Evolutionary conservation across 805 yeast genomes (phyloP).

Genomic region (Kluyveromyces starmeri): DNA sequence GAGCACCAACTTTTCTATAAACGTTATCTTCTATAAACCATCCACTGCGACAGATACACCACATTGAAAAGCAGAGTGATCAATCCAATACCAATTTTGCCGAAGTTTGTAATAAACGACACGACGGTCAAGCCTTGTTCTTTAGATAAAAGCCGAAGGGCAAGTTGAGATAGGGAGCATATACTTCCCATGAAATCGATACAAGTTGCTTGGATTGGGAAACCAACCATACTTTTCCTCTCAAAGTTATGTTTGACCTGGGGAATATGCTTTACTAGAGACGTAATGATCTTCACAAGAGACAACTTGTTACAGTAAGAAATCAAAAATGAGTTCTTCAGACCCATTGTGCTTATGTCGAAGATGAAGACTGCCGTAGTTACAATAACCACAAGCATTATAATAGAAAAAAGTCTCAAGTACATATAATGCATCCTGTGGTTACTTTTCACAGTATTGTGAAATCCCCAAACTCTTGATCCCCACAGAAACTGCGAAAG

Average conservation of each 20-base stretch:
- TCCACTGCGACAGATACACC: constrained; percentile 34
- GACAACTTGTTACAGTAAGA: constrained; percentile 21
- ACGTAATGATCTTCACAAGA: constrained; percentile 37
- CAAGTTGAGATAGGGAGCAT: constrained; percentile 23
- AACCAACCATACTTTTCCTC: constrained; percentile 75
- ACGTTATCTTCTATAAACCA: constrained; percentile 12
- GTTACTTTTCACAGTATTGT: constrained; percentile 8
- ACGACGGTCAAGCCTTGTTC: constrained; percentile 16
- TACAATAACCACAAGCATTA: constrained; percentile 12
- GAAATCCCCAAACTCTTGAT: constrained; percentile 29
- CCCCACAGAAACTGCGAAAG: constrained; percentile 35
- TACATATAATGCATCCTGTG: constrained; percentile 21
- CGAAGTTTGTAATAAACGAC: constrained; percentile 29
- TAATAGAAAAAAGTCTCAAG: constrained; percentile 11
- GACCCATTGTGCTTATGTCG: constrained; percentile 8
- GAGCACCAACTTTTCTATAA: too few relatives aligned
- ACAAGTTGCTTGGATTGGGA: constrained; percentile 52
- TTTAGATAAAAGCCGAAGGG: constrained; percentile 16
- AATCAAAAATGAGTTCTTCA: constrained; percentile 18
- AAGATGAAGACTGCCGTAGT: constrained; percentile 13
- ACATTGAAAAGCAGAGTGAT: constrained; percentile 33
- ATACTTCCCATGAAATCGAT: constrained; percentile 33
- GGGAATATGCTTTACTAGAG: constrained; percentile 55
- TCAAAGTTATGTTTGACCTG: constrained; percentile 75
- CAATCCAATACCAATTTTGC: constrained; percentile 33